Percentiles rank a stretch among this genome's conserved stretches.
These are phyloP conservation scores for Lunasporangiospora selenospora DNA, from an alignment of 192 early-diverging fungal species.

Conservation along the genomic window DNA sequence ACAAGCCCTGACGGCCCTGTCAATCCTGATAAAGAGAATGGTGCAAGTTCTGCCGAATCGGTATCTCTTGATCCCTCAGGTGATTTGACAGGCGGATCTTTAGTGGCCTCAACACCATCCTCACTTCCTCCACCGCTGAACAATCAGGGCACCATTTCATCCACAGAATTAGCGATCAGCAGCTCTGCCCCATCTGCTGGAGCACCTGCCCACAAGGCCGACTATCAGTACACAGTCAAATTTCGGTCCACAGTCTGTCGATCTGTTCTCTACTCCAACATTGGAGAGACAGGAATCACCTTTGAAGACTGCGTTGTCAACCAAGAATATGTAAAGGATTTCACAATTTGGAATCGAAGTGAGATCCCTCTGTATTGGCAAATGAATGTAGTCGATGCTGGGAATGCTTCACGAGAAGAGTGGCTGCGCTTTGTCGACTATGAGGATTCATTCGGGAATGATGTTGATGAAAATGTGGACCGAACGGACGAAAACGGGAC, in stretches of 20 bases:
- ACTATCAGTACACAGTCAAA: constrained; percentile 71
- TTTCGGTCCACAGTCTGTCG: constrained; percentile 87
- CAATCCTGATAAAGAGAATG: not conserved
- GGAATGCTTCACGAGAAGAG: constrained; percentile 57
- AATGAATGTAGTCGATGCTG: constrained; percentile 74
- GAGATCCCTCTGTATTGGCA: constrained; percentile 93
- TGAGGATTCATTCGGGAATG: constrained; percentile 57
- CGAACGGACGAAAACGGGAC: constrained; percentile 40
- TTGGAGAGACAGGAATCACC: constrained; percentile 88
- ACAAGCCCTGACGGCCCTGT: not conserved
- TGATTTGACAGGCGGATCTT: too few species aligned
- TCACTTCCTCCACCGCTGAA: too few species aligned
- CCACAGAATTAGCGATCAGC: too few species aligned
- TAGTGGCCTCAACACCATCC: too few species aligned
- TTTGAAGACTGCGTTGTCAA: constrained; percentile 96
- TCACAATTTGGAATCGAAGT: constrained; percentile 88
- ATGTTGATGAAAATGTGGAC: constrained; percentile 30
- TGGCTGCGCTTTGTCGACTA: constrained; percentile 82
- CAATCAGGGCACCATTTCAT: too few species aligned
- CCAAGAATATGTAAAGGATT: constrained; percentile 88
- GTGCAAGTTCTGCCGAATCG: too few species aligned
- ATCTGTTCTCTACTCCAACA: constrained; percentile 92
- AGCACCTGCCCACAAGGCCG: constrained; percentile 45
- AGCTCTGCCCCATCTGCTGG: too few species aligned
- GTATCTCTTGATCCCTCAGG: too few species aligned